Base-by-base conservation (phyloP, 2,329 filamentous ascomycete species). In the Ophiostoma triangulosporum region DNA sequence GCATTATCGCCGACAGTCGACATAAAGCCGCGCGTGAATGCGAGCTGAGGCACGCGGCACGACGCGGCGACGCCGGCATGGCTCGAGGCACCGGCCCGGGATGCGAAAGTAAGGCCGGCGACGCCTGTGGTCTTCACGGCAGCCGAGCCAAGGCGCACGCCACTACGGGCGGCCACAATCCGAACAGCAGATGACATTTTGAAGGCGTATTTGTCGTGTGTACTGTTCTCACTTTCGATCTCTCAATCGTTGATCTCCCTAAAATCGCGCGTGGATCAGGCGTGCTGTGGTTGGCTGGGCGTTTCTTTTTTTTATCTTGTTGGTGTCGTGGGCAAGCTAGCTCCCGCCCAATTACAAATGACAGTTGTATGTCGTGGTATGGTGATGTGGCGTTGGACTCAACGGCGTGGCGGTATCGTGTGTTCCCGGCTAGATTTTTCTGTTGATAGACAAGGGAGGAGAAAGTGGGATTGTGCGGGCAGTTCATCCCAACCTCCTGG, bases 151-250 rank as follows among this genome's bases (percentile, higher is more conserved):
- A 35, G 22, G 36, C 54, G 50, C 27, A 53, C 17, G 38, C 54
- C 50, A 43, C 51, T 43, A 31, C 38, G 48, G 38, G 53, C 50
- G 45, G 51, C 36, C 17, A 51, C 52, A 35, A 53, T 48, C 20
- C 59, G 57, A 22, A 60, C 38, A 17, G 53, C 17, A 8, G 57
- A 54, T 54, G 48, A 59, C 58, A 60, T 59, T 36, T 22, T 54
- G 4, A 26, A 31, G 29, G 38, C 24, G n/a, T 35, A 15, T 35
- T 15, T 33, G 8, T 43, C 27, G 14, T 54, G 15, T 14, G 8
- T 22, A n/a, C 24, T 36, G 22, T 50, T 51, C n/a, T 51, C 12
- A 15, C 6, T 38, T 14, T 43, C 7, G 8, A 20, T 11, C 6
- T 24, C 40, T 27, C 40, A 20, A 46, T 14, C 12, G 35, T 26